These are phyloP conservation scores for Fusarium sp. DNA, from an alignment of 2,329 filamentous ascomycete genomes.

Conservation along the genomic window DNA sequence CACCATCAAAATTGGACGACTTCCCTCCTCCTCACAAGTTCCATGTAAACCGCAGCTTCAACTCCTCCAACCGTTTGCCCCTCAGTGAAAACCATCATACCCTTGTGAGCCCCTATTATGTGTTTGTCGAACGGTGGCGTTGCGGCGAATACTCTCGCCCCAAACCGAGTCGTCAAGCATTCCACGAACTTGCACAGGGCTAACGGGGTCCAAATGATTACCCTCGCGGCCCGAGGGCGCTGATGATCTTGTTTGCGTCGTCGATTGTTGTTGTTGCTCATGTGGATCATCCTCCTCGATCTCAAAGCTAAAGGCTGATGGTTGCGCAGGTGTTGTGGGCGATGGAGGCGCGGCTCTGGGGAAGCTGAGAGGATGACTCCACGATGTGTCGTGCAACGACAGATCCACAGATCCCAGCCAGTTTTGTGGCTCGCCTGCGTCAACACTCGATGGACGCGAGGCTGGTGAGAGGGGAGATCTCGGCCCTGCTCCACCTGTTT, in stretches of 20 bases:
- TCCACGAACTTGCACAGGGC: constrained; percentile 77
- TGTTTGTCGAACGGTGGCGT: constrained; percentile 72
- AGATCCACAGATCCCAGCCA: constrained; percentile 57
- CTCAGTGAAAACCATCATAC: constrained; percentile 42
- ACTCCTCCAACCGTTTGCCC: constrained; percentile 21
- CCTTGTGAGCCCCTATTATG: constrained; percentile 47
- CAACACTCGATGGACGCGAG: constrained; percentile 36
- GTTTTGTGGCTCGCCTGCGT: constrained; percentile 49
- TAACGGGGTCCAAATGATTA: constrained; percentile 22
- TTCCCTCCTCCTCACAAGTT: background rate
- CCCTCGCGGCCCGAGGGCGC: constrained; percentile 68
- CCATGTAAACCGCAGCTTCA: constrained; percentile 8
- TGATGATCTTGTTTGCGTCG: constrained; percentile 54
- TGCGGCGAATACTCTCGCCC: constrained; percentile 90
- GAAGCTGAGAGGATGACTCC: constrained; percentile 61
- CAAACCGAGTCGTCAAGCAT: constrained; percentile 90
- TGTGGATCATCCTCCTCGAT: constrained; percentile 55
- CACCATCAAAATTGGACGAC: constrained; percentile 6
- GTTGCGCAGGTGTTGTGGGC: constrained; percentile 55
- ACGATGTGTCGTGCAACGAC: constrained; percentile 44
- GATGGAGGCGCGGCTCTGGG: constrained; percentile 58
- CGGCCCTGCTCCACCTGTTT: constrained; percentile 30
- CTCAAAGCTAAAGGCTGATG: constrained; percentile 67
- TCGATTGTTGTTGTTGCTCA: constrained; percentile 29
- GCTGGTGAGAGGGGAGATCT: constrained; percentile 33